A percentile compares a stretch with the other conserved stretches of the same genome.
Conservation (phyloP, 805 yeast genomes). For the Metschnikowia peoriensis region DNA sequence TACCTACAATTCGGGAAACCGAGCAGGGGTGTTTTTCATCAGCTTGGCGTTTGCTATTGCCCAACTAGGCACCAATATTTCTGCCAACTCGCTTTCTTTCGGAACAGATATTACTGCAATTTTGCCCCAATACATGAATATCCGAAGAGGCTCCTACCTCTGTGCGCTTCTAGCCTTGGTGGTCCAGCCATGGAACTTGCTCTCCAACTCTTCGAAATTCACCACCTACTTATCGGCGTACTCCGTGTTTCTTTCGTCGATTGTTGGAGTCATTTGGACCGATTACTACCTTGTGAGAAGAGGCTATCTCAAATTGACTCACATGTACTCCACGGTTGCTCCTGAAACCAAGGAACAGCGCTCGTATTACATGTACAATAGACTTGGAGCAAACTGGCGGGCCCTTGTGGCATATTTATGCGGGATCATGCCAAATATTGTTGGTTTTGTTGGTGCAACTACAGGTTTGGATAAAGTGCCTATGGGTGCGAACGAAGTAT, state of each 20-base stretch:
- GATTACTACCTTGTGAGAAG: conserved; percentile 69
- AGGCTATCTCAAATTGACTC: conserved; percentile 63
- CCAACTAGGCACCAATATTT: conserved; percentile 74
- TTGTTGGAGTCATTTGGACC: conserved; percentile 71
- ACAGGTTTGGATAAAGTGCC: conserved; percentile 71
- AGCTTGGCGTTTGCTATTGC: conserved; percentile 70
- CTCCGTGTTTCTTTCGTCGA: conserved; percentile 76
- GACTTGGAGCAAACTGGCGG: conserved; percentile 75
- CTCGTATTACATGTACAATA: conserved; percentile 57
- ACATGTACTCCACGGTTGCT: conserved; percentile 51
- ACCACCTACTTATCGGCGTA: conserved; percentile 80
- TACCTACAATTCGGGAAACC: conserved; percentile 50
- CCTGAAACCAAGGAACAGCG: conserved; percentile 29
- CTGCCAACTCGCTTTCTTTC: conserved; percentile 68
- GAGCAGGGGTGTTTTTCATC: conserved; percentile 80
- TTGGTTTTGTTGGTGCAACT: conserved; percentile 79
- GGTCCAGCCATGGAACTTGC: conserved; percentile 81
- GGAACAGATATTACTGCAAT: conserved; percentile 72
- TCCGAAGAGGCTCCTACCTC: conserved; percentile 77
- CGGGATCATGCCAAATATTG: conserved; percentile 80
- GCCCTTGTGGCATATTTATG: conserved; percentile 76
- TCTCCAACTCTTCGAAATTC: conserved; percentile 63
- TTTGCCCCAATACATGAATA: conserved; percentile 61
- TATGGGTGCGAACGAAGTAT: conserved; percentile 70
- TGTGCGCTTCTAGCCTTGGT: conserved; percentile 71